Evolutionary conservation across 2,329 filamentous ascomycete genomes (phyloP), one percentile per base, ranked within the genome.

Genomic region (Zasmidium cellare): DNA sequence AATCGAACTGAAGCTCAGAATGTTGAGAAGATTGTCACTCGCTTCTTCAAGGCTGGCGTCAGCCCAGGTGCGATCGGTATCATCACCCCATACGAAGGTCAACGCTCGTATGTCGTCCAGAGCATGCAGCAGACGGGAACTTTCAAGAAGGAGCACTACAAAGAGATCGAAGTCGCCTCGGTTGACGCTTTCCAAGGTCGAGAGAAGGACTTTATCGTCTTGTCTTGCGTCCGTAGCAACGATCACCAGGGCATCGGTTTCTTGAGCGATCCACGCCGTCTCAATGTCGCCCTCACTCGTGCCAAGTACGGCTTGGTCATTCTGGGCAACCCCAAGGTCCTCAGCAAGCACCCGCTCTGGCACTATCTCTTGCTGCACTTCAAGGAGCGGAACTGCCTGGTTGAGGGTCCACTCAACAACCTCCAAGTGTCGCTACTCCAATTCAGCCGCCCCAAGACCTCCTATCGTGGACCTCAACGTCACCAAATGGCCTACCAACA

Each of bases 221-320:
- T 99, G 28, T 97, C 94, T 61, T 99, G 94, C 72, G 94, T 99
- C 51, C 91, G 94, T 72, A 97, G 93, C 72, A 99, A 99, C 73
- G 94, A 99, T 69, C 96, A 97, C 74, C 94, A 99, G 75, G 94
- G 94, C 65, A 99, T 99, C 69, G 94, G 94, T 77, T 99, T 99
- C 85, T 81, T 99, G 80, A 97, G 92, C 60, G 94, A 99, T 68
- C 94, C 94, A 53, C 91, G 94, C 65, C 93, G 94, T 82, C 86
- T 99, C 69, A 99, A 99, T 72, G 94, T 99, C 20, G 94, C 93
- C 41, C 83, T 99, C 65, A 99, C 94, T 51, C 91, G 94, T 79
- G 94, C 94, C 62, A 97, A 97, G 77, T 99, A 93, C 70, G 94
- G 94, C 58, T 81, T 97, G 28, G 94, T 97, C 59, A 97, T 99